Evolutionary conservation across 495 filamentous ascomycete genomes (phyloP).

Genomic region (Podospora bellae-mahoneyi): DNA sequence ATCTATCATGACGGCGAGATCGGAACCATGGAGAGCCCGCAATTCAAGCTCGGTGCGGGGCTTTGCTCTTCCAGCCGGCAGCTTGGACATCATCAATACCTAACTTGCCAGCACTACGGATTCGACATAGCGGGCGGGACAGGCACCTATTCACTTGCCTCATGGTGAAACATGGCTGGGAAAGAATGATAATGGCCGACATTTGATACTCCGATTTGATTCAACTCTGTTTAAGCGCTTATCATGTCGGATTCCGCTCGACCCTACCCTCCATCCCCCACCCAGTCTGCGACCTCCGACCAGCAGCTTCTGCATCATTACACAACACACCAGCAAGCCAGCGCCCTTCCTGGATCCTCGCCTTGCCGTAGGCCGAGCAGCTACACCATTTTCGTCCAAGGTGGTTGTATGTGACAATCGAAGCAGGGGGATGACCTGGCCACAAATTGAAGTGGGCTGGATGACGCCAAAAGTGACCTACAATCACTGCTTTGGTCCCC

Average conservation of each 20-base stretch:
- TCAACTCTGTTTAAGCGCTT: neutral
- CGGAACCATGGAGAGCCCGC: neutral
- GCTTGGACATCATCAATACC: neutral
- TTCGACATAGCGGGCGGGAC: neutral
- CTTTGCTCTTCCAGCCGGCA: neutral
- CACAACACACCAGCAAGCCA: neutral
- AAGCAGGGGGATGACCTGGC: neutral
- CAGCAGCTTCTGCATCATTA: neutral
- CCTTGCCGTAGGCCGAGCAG: neutral
- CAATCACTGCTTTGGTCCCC: neutral
- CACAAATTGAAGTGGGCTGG: neutral
- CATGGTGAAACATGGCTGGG: neutral
- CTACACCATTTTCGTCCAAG: neutral
- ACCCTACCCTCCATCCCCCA: neutral
- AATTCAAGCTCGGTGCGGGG: neutral
- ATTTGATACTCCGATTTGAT: neutral
- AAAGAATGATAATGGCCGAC: neutral
- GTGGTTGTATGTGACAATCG: neutral
- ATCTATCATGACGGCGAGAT: neutral
- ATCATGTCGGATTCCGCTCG: neutral
- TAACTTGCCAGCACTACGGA: neutral
- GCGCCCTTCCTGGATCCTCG: neutral
- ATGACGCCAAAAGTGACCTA: neutral
- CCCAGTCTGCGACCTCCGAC: neutral
- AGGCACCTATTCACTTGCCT: neutral